Evolutionary conservation across 225 moss, liverwort and hornwort genomes (phyloP), one percentile per base, ranked within the genome.

Genomic region (Ulota crispa): DNA sequence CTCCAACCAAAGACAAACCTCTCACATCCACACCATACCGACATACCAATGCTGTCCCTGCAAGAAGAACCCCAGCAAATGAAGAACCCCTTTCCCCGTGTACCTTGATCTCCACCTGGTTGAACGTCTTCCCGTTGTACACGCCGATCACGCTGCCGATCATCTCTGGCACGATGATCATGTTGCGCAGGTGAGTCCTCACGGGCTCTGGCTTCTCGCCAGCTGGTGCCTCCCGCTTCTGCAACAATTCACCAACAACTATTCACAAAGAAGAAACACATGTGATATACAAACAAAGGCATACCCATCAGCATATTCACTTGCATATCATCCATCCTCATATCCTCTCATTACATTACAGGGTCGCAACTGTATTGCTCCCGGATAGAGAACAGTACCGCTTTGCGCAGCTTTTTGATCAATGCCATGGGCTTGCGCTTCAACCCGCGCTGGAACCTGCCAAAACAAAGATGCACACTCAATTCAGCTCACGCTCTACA

Each of bases 361-460:
- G 41, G 5, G 14, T 53, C 27, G 3, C 24, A 31, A 70, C 19
- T 20, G 2, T 3, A 59, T 56, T 78, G 26, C 19, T 39, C 60
- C 27, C 13, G 26, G 55, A 27, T 47, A 27, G 43, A 26, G 37
- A 18, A 57, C 32, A 83, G 60, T 79, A 89, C 89, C 47, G 87
- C 84, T 73, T 87, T 87, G 69, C 87, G 87, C 27, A 93, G 83
- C 88, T 91, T 91, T 85, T 91, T 89, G 73, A 93, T 93, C 56
- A 91, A 80, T 76, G 91, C 93, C 92, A 92, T 94, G n/a, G 93
- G 93, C 92, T 94, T 94, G 83, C 92, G 86, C 90, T 92, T 94
- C 86, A 94, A 66, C 68, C 93, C 93, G 13, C 93, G 89, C 86
- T 94, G 92, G 64, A 94, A 94, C 90, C 93, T 92, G 89, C 36